phyloP scores from a whole-genome alignment of 2,329 filamentous ascomycete species.

The Domatiomyces globalis region DNA sequence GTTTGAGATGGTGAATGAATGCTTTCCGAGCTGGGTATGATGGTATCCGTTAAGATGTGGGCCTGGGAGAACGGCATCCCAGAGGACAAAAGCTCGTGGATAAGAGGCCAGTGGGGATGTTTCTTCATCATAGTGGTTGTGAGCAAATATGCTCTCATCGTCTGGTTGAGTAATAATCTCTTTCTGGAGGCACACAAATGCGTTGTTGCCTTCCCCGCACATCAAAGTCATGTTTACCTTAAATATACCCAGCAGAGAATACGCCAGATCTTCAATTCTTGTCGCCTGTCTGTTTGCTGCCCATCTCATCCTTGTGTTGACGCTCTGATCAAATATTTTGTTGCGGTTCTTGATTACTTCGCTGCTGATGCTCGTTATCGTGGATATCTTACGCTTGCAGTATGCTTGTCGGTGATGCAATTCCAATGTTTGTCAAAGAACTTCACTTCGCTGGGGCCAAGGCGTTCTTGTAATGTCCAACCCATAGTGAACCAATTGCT shows the following conservation, averaged over 20 bases:
- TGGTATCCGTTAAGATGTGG: too few relatives aligned
- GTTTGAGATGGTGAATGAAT: too few relatives aligned
- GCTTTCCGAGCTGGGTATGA: too few relatives aligned
- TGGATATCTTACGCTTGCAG: background rate
- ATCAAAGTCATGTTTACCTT: constrained; percentile 13
- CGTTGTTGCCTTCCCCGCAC: constrained; percentile 13
- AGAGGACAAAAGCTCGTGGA: too few relatives aligned
- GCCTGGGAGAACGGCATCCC: too few relatives aligned
- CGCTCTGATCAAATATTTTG: background rate
- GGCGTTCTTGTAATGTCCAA: constrained; percentile 17
- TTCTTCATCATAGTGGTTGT: constrained; percentile 16
- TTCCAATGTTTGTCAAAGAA: constrained; percentile 8
- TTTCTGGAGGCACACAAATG: constrained; percentile 12
- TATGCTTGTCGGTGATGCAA: background rate
- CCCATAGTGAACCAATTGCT: constrained; percentile 11
- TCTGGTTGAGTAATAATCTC: constrained; percentile 9
- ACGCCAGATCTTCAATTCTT: constrained; percentile 9
- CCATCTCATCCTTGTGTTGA: constrained; percentile 13
- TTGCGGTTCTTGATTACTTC: background rate
- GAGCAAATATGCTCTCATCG: constrained; percentile 10
- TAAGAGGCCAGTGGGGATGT: too few relatives aligned
- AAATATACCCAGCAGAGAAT: constrained; percentile 13
- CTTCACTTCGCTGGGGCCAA: constrained; percentile 9
- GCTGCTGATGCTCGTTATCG: background rate
- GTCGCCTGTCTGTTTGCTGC: constrained; percentile 6